phyloP scores from a whole-genome alignment of 2,329 filamentous ascomycete species.

The Shiraia bambusicola region DNA sequence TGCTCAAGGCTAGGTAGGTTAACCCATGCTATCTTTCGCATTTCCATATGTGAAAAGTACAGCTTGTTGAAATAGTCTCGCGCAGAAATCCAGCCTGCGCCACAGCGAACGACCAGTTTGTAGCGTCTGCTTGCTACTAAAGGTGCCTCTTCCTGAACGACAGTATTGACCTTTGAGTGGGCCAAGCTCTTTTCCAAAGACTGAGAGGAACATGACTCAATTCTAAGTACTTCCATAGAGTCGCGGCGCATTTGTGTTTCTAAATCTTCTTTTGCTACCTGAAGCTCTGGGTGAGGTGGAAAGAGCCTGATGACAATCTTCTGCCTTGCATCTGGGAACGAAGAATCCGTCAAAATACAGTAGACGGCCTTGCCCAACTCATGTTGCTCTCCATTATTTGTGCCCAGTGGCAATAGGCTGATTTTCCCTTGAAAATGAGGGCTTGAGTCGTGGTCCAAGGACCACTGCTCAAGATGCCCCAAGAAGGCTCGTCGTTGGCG shows the following conservation, averaged over 20 bases:
- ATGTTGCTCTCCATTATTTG: constrained; percentile 7
- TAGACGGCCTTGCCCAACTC: constrained; percentile 30
- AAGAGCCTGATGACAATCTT: constrained; percentile 31
- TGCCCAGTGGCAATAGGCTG: constrained; percentile 15
- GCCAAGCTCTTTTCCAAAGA: background rate
- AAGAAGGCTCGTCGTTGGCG: constrained; percentile 24
- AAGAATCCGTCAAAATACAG: constrained; percentile 25
- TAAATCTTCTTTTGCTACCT: background rate
- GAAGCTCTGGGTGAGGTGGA: constrained; percentile 11
- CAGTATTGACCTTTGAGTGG: background rate
- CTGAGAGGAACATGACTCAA: background rate
- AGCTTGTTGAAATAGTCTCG: constrained; percentile 32
- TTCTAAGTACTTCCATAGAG: constrained; percentile 5
- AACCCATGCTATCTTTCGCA: background rate
- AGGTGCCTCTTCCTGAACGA: background rate
- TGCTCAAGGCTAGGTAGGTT: constrained; percentile 1
- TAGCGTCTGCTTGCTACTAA: constrained; percentile 16
- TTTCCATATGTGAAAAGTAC: constrained; percentile 19
- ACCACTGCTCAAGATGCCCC: constrained; percentile 28
- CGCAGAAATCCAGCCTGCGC: constrained; percentile 34
- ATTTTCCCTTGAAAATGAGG: constrained; percentile 33
- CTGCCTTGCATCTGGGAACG: constrained; percentile 18
- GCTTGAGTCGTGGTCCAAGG: constrained; percentile 31
- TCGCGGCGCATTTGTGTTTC: constrained; percentile 2
- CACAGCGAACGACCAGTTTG: constrained; percentile 29